phyloP scores from a whole-genome alignment of 164 flowering plant species.

The Magnolia sinica region DNA sequence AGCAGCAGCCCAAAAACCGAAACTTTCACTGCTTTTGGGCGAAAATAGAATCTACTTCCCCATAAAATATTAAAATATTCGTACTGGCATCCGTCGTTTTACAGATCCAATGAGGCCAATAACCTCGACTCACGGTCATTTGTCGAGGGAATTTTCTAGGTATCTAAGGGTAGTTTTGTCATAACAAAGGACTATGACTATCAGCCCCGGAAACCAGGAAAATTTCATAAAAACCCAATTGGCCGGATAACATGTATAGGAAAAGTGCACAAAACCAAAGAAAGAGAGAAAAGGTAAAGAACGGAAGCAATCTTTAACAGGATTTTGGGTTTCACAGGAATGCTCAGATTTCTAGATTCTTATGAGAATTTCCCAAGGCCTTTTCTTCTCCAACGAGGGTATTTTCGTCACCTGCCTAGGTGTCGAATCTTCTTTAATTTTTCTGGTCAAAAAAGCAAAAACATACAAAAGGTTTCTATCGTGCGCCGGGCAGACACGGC shows the following conservation, averaged over 20 bases:
- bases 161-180: no score
- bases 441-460: neutral
- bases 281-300: no score
- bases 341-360: no score
- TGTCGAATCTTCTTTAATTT: neutral
- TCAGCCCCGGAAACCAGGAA: neutral
- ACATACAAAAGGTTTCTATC: neutral
- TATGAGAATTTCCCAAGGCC: no score
- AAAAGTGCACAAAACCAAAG: no score
- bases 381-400: no score
- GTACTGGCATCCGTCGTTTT: neutral
- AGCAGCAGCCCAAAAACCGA: slow-evolving; percentile 9
- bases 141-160: neutral
- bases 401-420: neutral
- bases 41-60: slow-evolving; percentile 15
- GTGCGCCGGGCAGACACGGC: neutral
- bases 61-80: neutral
- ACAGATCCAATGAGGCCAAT: neutral
- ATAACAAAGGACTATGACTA: neutral
- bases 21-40: slow-evolving; percentile 14
- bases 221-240: neutral
- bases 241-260: no score
- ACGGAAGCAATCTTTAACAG: no score
- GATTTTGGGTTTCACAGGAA: no score
- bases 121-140: neutral